Base-by-base conservation (phyloP, 352 stramenopile genomes). In the Globisporangium spiculum region DNA sequence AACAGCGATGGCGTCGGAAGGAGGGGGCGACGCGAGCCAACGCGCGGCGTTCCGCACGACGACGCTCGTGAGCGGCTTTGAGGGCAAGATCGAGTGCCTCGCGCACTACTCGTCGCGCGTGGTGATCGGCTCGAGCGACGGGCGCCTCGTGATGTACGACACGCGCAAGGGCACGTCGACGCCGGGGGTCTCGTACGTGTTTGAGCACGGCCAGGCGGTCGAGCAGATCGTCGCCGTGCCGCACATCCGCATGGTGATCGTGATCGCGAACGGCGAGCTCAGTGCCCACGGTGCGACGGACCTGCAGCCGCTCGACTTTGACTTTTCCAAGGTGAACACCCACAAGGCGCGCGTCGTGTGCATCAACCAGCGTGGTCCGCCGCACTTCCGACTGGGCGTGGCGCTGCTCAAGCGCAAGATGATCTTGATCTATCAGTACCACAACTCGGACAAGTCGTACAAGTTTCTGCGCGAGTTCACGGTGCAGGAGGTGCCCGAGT, bases 71-170 rank as follows among this genome's bases (percentile, higher is more conserved):
- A 78, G 73, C 26, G 81, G 78, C 61, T 96, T 94, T 60, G 80
- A 93, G 34, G 88, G 88, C 24, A 91, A 91, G 66, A 81, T 96
- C 58, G 85, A 94, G 65, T 93, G 86, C 62, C 82, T 94, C 55
- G 88, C 86, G 58, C 87, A 94, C 74, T 96, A 96, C 75, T 94
- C 86, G 38, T 94, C 81, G n/a, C 86, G 88, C 64, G 86, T 96
- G 44, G 84, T 96, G 12, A 69, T 96, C 44, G 88, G 88, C 74
- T 90, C 88, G 55, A 75, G 78, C 66, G 88, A 96, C 55, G 86
- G 88, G 0, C 86, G 85, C 0, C 77, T 96, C 44, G 84, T 94
- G 62, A 93, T 96, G 85, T 96, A 84, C 66, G 88, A 96, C 75
- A 96, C 88, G 54, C 86, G 88, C 65, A 96, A 94, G 53, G 88